Evolutionary conservation across 352 stramenopile genomes (phyloP).

Genomic region (Pseudoperonospora humuli): DNA sequence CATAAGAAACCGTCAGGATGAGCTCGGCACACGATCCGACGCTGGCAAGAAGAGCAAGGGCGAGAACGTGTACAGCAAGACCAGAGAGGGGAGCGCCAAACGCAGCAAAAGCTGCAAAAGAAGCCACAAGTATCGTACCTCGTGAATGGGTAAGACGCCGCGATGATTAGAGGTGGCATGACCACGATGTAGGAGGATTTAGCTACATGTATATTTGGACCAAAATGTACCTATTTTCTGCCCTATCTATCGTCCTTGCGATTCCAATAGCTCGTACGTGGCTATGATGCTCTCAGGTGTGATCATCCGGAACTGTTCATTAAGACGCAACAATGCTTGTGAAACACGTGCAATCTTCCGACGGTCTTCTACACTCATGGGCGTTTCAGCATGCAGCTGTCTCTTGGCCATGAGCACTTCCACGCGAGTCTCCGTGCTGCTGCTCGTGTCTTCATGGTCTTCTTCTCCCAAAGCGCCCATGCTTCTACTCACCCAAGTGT

Average conservation of each 20-base stretch:
- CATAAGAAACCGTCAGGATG: too few relatives aligned
- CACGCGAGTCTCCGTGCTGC: conserved; percentile 75
- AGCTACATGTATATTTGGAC: too few relatives aligned
- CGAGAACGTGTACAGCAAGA: too few relatives aligned
- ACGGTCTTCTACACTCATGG: conserved; percentile 72
- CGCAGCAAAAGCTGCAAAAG: too few relatives aligned
- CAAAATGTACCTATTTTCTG: too few relatives aligned
- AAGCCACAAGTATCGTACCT: too few relatives aligned
- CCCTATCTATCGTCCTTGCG: conserved; percentile 16
- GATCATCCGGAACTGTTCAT: conserved; percentile 85
- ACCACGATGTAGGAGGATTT: too few relatives aligned
- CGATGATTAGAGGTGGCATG: too few relatives aligned
- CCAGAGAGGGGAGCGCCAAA: too few relatives aligned
- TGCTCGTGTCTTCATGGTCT: conserved; percentile 35
- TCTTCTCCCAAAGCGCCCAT: conserved; percentile 50
- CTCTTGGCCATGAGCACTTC: conserved; percentile 90
- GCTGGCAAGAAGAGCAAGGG: too few relatives aligned
- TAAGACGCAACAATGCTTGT: conserved; percentile 84
- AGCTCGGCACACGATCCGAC: too few relatives aligned
- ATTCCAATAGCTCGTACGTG: conserved; percentile 62
- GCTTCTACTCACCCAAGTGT: conserved; percentile 91
- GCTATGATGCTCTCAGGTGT: conserved; percentile 89
- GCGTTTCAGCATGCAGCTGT: conserved; percentile 76
- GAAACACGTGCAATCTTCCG: conserved; percentile 81
- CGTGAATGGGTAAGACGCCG: too few relatives aligned